Evolutionary conservation across 768 basidiomycete genomes (phyloP).

Genomic region (Ephemerocybe angulata): DNA sequence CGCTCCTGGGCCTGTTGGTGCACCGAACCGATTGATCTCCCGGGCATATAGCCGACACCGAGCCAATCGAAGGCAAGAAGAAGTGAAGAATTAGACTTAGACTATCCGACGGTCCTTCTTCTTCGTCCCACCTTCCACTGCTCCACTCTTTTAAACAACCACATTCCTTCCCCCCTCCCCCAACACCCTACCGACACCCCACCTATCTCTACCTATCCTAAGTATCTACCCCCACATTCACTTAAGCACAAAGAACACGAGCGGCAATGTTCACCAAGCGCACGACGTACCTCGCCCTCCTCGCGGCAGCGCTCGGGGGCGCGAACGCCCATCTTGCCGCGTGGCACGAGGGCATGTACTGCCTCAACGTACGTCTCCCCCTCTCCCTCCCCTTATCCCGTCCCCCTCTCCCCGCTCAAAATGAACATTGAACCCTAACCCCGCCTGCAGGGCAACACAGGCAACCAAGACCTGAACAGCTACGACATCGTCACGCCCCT

Average conservation of each 20-base stretch:
- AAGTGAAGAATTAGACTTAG: too few species aligned
- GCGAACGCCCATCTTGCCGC: constrained; percentile 41
- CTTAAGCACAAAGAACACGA: too few species aligned
- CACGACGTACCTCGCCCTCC: neutral
- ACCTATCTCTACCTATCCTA: too few species aligned
- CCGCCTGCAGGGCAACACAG: constrained; percentile 24
- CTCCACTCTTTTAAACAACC: too few species aligned
- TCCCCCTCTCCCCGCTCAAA: neutral
- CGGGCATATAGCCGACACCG: too few species aligned
- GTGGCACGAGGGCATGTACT: constrained; percentile 44
- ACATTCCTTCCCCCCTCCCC: too few species aligned
- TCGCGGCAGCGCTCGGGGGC: constrained; percentile 6
- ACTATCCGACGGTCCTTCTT: too few species aligned
- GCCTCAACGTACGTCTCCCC: constrained; percentile 34
- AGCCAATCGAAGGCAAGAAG: too few species aligned
- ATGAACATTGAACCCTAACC: neutral
- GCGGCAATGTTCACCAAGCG: neutral
- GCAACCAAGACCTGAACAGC: constrained; percentile 34
- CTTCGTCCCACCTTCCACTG: too few species aligned
- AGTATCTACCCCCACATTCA: neutral
- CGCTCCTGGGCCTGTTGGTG: neutral
- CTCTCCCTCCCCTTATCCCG: neutral
- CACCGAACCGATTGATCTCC: neutral
- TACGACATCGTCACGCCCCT: constrained; percentile 38
- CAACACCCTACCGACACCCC: too few species aligned